Percentiles rank a stretch among this genome's conserved stretches.
phyloP scores from a whole-genome alignment of 306 rosid species.

The Lathyrus sativus region DNA sequence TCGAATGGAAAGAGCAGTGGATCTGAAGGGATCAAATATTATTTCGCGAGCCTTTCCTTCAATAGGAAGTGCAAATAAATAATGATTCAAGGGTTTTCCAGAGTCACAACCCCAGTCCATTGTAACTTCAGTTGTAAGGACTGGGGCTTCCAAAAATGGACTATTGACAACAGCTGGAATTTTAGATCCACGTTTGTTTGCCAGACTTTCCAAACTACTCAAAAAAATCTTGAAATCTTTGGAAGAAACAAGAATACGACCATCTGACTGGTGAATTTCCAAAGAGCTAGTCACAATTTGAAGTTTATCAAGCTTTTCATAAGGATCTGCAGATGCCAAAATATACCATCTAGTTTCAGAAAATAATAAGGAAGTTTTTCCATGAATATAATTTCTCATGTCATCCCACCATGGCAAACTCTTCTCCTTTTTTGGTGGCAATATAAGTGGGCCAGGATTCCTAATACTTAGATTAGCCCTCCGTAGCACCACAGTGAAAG shows the following conservation, averaged over 20 bases:
- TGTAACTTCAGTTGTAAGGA: constrained; percentile 68
- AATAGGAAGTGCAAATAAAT: constrained; percentile 71
- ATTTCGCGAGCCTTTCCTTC: constrained; percentile 74
- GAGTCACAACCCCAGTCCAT: constrained; percentile 97
- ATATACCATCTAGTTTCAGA: constrained; percentile 64
- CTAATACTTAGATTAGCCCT: constrained; percentile 89
- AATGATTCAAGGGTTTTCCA: constrained; percentile 77
- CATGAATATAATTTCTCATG: constrained; percentile 90
- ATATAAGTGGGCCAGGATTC: constrained; percentile 54
- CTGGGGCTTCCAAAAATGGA: constrained; percentile 70
- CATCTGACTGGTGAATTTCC: constrained; percentile 95
- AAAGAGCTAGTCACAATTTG: constrained; percentile 56
- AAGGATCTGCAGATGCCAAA: constrained; percentile 85
- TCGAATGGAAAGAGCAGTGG: constrained; percentile 74
- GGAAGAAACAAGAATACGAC: constrained; percentile 58
- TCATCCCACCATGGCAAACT: constrained; percentile 99
- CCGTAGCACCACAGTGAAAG: constrained; percentile 88
- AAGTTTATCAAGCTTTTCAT: constrained; percentile 88
- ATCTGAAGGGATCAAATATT: constrained; percentile 88
- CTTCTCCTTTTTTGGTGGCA: constrained; percentile 84
- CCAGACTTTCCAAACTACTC: constrained; percentile 89
- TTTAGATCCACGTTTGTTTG: constrained; percentile 58
- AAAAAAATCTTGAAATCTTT: constrained; percentile 63
- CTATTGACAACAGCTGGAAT: constrained; percentile 62
- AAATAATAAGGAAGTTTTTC: constrained; percentile 61